A percentile compares a stretch with the other conserved stretches of the same genome.
phyloP scores from a whole-genome alignment of 1,139 yeast genomes.

The Blastobotrys malaysiensis region DNA sequence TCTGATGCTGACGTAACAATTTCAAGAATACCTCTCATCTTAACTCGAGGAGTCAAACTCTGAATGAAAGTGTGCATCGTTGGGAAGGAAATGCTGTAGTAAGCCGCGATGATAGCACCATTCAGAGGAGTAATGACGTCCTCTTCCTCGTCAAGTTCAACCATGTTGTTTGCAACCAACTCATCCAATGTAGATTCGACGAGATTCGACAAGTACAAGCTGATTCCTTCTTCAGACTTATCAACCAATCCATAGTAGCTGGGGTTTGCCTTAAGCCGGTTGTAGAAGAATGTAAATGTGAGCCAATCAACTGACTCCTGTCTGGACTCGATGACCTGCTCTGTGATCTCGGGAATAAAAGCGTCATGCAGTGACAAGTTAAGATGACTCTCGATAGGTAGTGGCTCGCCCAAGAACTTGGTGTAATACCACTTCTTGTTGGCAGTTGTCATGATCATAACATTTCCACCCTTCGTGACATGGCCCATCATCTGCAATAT shows the following conservation, averaged over 20 bases:
- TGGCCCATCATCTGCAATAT: constrained; percentile 72
- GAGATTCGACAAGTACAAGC: constrained; percentile 75
- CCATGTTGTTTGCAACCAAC: constrained; percentile 50
- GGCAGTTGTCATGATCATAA: constrained; percentile 52
- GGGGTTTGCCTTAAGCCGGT: constrained; percentile 77
- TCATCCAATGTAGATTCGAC: constrained; percentile 72
- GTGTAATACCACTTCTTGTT: constrained; percentile 59
- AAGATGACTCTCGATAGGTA: constrained; percentile 80
- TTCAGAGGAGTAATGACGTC: constrained; percentile 53
- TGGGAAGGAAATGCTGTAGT: constrained; percentile 56
- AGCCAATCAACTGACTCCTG: constrained; percentile 92
- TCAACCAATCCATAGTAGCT: constrained; percentile 77
- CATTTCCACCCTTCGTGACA: constrained; percentile 42
- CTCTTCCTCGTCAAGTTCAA: constrained; percentile 49
- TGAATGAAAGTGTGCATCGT: constrained; percentile 59
- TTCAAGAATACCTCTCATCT: constrained; percentile 60
- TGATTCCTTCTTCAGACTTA: constrained; percentile 59
- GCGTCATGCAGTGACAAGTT: constrained; percentile 56
- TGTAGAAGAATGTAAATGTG: constrained; percentile 75
- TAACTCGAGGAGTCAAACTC: constrained; percentile 51
- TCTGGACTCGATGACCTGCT: constrained; percentile 56
- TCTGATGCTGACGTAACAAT: constrained; percentile 63
- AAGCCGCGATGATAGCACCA: constrained; percentile 70
- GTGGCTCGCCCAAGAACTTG: constrained; percentile 64
- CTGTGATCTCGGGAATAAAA: constrained; percentile 65